These are phyloP conservation scores for Erysimum cheiri DNA, from an alignment of 441 rosid species.

Conservation along the genomic window DNA sequence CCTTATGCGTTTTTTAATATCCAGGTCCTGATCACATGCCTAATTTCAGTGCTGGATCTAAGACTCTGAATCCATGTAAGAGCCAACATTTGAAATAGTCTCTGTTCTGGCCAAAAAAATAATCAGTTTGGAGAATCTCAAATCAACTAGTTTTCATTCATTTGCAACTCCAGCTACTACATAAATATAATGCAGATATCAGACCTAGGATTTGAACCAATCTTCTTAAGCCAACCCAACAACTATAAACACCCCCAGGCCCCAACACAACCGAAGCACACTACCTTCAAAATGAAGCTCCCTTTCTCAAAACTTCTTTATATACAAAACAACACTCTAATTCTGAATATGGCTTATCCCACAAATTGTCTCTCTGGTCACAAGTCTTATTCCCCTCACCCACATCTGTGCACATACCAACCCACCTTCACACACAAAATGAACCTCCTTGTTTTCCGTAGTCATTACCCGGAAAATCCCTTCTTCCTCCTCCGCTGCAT, in stretches of 20 bases:
- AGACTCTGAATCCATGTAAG: conserved; percentile 17
- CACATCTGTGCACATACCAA: conserved; percentile 78
- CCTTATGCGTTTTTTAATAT: conserved; percentile 14
- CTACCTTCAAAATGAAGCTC: conserved; percentile 33
- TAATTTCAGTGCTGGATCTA: conserved; percentile 4
- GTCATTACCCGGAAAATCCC: conserved; percentile 82
- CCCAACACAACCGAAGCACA: conserved; percentile 28
- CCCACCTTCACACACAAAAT: conserved; percentile 88
- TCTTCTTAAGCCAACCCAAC: conserved; percentile 35
- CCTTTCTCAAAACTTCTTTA: conserved; percentile 41
- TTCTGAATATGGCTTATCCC: conserved; percentile 38
- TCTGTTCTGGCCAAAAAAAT: neutral
- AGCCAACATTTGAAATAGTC: neutral
- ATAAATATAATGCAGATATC: conserved; percentile 37
- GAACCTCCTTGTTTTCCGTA: conserved; percentile 73
- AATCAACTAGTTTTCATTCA: conserved; percentile 29
- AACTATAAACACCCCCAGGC: conserved; percentile 38
- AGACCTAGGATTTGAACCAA: conserved; percentile 20
- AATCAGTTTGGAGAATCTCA: conserved; percentile 1
- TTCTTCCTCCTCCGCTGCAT: conserved; percentile 49
- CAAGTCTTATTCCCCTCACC: conserved; percentile 90
- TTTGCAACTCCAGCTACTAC: conserved; percentile 25
- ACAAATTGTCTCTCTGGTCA: conserved; percentile 58
- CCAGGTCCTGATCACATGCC: conserved; percentile 2
- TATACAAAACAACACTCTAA: conserved; percentile 42